Percentiles rank a stretch among this genome's conserved stretches.
Conservation (phyloP, 169 alveolate genomes). For the Cryptosporidium sp. region DNA sequence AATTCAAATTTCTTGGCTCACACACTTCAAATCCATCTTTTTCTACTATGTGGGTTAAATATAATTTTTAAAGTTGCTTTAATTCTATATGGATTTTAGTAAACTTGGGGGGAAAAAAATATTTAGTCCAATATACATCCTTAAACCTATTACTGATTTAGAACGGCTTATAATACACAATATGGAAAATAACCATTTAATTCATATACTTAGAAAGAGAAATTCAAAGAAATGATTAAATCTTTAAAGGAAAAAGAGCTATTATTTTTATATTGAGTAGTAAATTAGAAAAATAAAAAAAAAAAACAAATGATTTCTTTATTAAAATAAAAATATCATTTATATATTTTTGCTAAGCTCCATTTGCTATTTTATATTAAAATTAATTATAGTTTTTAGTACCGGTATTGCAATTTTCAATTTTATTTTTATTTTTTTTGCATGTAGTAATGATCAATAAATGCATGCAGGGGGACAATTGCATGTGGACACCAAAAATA, state of each 20-base stretch:
- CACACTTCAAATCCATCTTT: not conserved
- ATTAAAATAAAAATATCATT: too few species aligned
- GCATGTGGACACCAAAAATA: conserved; percentile 13
- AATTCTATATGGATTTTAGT: not conserved
- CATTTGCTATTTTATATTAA: not conserved
- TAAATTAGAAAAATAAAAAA: too few species aligned
- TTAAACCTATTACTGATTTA: too few species aligned
- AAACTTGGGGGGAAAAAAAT: not conserved
- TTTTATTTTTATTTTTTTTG: not conserved
- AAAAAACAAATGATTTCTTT: too few species aligned
- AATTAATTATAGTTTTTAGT: not conserved
- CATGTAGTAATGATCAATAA: conserved; percentile 17
- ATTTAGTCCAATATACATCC: not conserved
- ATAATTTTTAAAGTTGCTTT: too few species aligned
- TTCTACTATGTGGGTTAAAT: not conserved
- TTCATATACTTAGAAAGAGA: too few species aligned
- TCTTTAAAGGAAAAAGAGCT: too few species aligned
- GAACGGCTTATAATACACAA: not conserved
- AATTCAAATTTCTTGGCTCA: not conserved
- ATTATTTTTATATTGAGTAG: too few species aligned
- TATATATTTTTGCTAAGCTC: too few species aligned
- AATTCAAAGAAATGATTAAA: too few species aligned
- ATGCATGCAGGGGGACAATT: conserved; percentile 9
- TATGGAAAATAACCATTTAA: not conserved
- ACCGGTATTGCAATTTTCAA: not conserved